Evolutionary conservation across 179 eudicot species (phyloP).

Genomic region (Carnegiea gigantea): DNA sequence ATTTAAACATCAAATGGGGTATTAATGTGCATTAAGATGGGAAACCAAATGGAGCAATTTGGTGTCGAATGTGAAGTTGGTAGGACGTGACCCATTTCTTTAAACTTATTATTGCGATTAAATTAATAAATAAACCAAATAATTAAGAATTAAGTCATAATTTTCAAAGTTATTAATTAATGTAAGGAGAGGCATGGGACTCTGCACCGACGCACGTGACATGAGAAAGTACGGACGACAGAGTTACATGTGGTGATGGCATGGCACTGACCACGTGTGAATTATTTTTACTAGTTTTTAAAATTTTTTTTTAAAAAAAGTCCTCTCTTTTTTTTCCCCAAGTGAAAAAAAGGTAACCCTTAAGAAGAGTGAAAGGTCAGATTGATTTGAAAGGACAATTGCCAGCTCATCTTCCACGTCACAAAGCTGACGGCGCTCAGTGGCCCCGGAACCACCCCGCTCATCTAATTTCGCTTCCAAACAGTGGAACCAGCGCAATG

Average conservation of each 20-base stretch:
- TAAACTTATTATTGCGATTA: not conserved
- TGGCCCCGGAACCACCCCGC: not conserved
- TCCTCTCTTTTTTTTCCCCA: not conserved
- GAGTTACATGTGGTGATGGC: slow-evolving; percentile 28
- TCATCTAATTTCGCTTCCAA: not conserved
- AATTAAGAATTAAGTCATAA: too few species aligned
- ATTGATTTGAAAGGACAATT: not conserved
- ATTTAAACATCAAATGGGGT: not conserved
- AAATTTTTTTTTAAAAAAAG: not conserved
- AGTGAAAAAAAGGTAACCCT: not conserved
- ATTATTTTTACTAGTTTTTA: not conserved
- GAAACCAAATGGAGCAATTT: not conserved
- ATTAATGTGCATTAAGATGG: not conserved
- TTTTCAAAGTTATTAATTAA: not conserved
- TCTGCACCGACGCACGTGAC: slow-evolving; percentile 38
- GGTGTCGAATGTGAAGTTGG: not conserved
- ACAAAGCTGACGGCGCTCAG: slow-evolving; percentile 19
- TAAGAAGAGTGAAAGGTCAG: slow-evolving; percentile 15
- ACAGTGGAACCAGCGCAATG: not conserved
- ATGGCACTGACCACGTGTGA: slow-evolving; percentile 23
- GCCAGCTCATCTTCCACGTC: slow-evolving; percentile 25
- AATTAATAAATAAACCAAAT: not conserved
- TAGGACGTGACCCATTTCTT: too few species aligned
- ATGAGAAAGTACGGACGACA: slow-evolving; percentile 13
- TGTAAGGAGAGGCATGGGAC: slow-evolving; percentile 5